Conservation (phyloP, 2,329 filamentous ascomycete species). For the Myriosclerotinia duriaeana region DNA sequence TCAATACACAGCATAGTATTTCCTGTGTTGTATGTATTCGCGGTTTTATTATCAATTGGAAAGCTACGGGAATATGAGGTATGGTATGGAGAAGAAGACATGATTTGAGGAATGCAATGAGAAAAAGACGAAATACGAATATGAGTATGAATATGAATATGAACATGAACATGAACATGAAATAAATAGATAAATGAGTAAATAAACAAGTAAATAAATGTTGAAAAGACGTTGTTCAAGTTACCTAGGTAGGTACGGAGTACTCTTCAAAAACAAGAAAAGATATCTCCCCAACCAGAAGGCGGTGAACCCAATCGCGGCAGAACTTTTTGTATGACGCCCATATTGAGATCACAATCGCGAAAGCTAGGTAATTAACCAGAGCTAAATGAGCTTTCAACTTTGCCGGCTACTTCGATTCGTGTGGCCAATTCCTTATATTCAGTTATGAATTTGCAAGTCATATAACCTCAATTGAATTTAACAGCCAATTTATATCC, state of each 20-base stretch:
- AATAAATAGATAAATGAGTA: background rate
- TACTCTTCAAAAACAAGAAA: conserved; percentile 12
- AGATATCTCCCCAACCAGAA: background rate
- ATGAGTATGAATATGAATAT: background rate
- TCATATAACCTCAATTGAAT: background rate
- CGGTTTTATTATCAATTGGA: background rate
- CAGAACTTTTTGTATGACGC: conserved; percentile 13
- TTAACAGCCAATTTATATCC: background rate
- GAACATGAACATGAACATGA: background rate
- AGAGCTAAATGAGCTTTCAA: conserved; percentile 5
- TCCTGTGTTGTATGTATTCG: background rate
- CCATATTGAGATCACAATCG: background rate
- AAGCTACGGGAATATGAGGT: background rate
- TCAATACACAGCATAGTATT: conserved; percentile 20
- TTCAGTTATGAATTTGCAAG: background rate
- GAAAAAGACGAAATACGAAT: background rate
- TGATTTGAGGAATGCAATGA: background rate
- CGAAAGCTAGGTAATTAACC: background rate
- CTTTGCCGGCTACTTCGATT: background rate
- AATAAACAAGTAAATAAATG: background rate
- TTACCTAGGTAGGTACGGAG: too few species aligned
- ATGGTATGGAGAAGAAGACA: conserved; percentile 1
- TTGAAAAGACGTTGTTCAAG: background rate
- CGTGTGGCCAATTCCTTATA: background rate
- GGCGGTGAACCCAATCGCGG: background rate